Evolutionary conservation across 1,284 basidiomycete genomes (phyloP).

Genomic region (Wallemia hederae): DNA sequence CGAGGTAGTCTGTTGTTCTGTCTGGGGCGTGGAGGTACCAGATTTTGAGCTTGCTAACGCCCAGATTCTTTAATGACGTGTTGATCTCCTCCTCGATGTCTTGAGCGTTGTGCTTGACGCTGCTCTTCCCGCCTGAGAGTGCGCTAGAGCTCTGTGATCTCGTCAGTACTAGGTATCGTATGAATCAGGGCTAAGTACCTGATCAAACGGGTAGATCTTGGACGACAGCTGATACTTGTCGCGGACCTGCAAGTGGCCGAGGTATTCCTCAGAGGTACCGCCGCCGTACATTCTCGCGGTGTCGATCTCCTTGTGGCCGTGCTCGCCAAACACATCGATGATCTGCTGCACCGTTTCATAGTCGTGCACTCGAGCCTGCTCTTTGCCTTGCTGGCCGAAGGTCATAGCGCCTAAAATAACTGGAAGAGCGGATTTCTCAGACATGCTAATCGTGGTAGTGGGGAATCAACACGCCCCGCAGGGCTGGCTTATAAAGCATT

Average conservation of each 20-base stretch:
- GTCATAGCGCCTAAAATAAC: slow-evolving; percentile 21
- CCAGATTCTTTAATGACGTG: slow-evolving; percentile 10
- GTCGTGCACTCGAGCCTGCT: slow-evolving; percentile 24
- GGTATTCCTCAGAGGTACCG: slow-evolving; percentile 22
- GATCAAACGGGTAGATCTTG: not conserved
- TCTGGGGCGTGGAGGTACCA: slow-evolving; percentile 16
- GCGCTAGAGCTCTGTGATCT: not conserved
- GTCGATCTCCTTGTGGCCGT: slow-evolving; percentile 28
- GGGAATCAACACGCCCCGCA: too few relatives aligned
- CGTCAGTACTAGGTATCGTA: not conserved
- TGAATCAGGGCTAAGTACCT: not conserved
- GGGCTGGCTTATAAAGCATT: not conserved
- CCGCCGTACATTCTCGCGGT: slow-evolving; percentile 24
- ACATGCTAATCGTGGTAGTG: too few relatives aligned
- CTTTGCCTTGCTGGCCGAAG: slow-evolving; percentile 17
- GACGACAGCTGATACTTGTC: not conserved
- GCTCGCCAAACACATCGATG: slow-evolving; percentile 26
- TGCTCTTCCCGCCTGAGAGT: not conserved
- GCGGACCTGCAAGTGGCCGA: slow-evolving; percentile 6
- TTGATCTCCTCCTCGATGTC: slow-evolving; percentile 7
- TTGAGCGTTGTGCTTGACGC: slow-evolving; percentile 4
- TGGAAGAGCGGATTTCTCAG: not conserved
- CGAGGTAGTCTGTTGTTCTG: slow-evolving; percentile 9
- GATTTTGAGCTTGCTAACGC: slow-evolving; percentile 10
- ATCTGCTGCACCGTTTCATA: slow-evolving; percentile 25